Evolutionary conservation across 2,329 filamentous ascomycete species (phyloP), one percentile per base, ranked within the genome.

Genomic region (Hypocrella siamensis): DNA sequence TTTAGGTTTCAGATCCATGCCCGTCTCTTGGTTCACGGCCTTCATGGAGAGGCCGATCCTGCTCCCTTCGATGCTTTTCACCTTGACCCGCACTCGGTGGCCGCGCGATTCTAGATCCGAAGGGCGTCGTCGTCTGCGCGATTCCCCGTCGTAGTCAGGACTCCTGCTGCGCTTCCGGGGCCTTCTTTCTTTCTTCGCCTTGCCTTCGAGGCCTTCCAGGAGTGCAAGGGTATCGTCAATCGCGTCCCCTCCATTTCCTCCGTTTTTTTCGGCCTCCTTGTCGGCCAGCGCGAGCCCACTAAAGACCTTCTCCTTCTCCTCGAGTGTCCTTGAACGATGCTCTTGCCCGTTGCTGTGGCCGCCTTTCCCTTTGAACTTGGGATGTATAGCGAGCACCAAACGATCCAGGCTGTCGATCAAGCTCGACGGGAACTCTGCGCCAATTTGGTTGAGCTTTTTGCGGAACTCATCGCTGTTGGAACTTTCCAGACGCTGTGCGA

Each of bases 1-100:
- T 40, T 86, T 75, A 1, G 86, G 84, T 19, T 78, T 73, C 25
- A 93, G 59, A 47, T 98, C 90, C 47, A 74, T 70, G 5, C 90
- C 90, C 3, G 81, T 86, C 19, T 72, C 68, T 52, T 98, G 90
- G 44, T 98, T 88, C 12, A 94, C 86, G 38, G 94, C 88, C 48
- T 93, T 93, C 86, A 98, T 94, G 0, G 86, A 93, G 5, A 98
- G 59, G 0, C 85, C 86, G 45, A 96, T 77, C 18, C 82, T 70
- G 32, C 65, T 73, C 4, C 79, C 78, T 47, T 96, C 81, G 32
- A 93, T 76, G 48, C 81, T 93, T 46, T 79, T 65, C 17, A 98
- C 79, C 53, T 98, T 98, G 44, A 96, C 83, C 52, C 90, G 93
- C 33, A 98, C 84, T 2, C 72, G 60, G 49, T 96, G 86, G 5